A percentile compares a stretch with the other conserved stretches of the same genome.
phyloP scores from a whole-genome alignment of 2,329 filamentous ascomycete genomes.

The Zymoseptoria brevis region DNA sequence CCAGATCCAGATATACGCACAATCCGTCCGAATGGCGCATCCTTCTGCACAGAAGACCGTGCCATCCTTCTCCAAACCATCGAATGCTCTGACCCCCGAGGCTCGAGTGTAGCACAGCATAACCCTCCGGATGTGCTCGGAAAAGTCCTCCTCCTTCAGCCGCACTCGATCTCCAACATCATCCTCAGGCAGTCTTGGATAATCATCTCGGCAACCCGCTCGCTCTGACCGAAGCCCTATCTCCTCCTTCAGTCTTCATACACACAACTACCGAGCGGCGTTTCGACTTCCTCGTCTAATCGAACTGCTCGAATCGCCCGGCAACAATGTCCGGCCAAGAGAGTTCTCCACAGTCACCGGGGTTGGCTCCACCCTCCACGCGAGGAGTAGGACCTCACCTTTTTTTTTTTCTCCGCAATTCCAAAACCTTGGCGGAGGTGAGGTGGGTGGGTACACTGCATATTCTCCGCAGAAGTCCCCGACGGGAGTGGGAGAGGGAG shows the following conservation, averaged over 20 bases:
- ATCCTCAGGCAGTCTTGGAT: not conserved
- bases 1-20: not conserved
- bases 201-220: not conserved
- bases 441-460: not conserved
- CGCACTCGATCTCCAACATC: not conserved
- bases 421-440: not conserved
- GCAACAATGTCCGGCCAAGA: not conserved
- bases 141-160: not conserved
- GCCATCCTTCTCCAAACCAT: not conserved
- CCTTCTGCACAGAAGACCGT: not conserved
- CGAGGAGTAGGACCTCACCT: not conserved
- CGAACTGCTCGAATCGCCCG: not conserved
- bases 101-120: not conserved
- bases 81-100: no score
- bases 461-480: not conserved
- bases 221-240: not conserved
- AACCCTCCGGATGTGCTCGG: not conserved
- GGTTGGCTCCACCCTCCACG: not conserved
- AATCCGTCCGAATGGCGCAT: not conserved
- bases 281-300: not conserved
- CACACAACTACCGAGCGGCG: not conserved
- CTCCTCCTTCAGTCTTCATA: not conserved
- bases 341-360: not conserved
- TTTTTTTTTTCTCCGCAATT: not conserved
- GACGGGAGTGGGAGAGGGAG: not conserved